These are phyloP conservation scores for Saururus chinensis DNA, from an alignment of 164 flowering plant genomes.

Conservation along the genomic window DNA sequence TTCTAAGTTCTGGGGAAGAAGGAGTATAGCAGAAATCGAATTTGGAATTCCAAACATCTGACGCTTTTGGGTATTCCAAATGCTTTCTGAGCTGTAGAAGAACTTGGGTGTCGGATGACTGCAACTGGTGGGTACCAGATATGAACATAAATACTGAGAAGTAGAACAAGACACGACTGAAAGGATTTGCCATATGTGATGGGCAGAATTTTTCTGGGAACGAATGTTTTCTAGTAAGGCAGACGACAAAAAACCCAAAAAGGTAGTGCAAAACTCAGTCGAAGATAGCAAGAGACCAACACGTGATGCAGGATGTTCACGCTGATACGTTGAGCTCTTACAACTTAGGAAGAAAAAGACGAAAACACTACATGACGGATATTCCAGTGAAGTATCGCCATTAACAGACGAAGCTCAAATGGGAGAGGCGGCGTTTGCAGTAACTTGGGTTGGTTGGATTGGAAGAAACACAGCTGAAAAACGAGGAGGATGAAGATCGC, in stretches of 20 bases:
- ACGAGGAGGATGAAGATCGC: too few relatives aligned
- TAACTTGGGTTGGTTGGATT: too few relatives aligned
- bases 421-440: too few relatives aligned
- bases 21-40: constrained; percentile 48
- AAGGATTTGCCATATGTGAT: background rate
- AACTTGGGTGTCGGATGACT: constrained; percentile 63
- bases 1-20: constrained; percentile 31
- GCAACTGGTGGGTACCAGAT: constrained; percentile 37
- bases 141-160: constrained; percentile 33
- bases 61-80: constrained; percentile 55
- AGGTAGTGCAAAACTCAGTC: background rate
- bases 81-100: constrained; percentile 69
- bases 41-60: constrained; percentile 53
- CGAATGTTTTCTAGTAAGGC: too few relatives aligned
- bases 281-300: background rate
- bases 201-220: background rate
- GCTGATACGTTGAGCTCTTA: too few relatives aligned
- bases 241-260: background rate
- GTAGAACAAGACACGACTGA: background rate
- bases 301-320: too few relatives aligned
- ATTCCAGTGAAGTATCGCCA: too few relatives aligned
- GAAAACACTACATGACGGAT: too few relatives aligned
- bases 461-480: too few relatives aligned
- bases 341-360: too few relatives aligned
- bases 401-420: too few relatives aligned